phyloP scores from a whole-genome alignment of 1,139 yeast genomes.

The Kodamaea plutei region DNA sequence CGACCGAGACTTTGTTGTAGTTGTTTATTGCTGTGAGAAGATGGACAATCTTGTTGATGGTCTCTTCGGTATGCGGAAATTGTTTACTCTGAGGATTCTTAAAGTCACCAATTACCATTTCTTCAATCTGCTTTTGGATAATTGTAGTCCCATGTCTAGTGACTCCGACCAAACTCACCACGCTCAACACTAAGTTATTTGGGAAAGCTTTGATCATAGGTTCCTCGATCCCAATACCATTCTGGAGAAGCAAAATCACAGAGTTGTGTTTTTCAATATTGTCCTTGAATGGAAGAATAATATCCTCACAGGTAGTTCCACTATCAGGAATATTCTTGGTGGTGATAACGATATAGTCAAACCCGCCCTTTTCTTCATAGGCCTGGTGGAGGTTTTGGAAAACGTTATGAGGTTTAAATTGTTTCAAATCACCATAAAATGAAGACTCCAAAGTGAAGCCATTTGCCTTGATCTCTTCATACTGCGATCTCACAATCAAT shows the following conservation, averaged over 20 bases:
- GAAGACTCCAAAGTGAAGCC: constrained; percentile 62
- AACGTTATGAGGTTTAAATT: constrained; percentile 53
- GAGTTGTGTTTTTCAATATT: constrained; percentile 15
- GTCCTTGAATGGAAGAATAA: constrained; percentile 54
- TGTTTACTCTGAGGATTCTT: constrained; percentile 8
- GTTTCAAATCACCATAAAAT: constrained; percentile 52
- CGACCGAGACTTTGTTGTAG: constrained; percentile 40
- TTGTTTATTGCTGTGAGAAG: constrained; percentile 42
- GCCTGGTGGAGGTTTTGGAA: constrained; percentile 46
- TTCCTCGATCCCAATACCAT: constrained; percentile 70
- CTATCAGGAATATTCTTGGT: constrained; percentile 76
- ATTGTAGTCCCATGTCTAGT: constrained; percentile 54
- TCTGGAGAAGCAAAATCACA: constrained; percentile 41
- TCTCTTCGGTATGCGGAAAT: constrained; percentile 19
- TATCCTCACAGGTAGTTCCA: constrained; percentile 48
- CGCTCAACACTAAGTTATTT: constrained; percentile 55
- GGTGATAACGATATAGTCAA: constrained; percentile 63
- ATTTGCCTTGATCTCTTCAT: constrained; percentile 42
- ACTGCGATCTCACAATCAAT: constrained; percentile 63
- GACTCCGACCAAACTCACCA: constrained; percentile 66
- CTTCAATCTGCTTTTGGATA: constrained; percentile 51
- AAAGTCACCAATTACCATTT: constrained; percentile 54
- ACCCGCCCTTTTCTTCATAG: constrained; percentile 38
- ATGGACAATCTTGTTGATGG: constrained; percentile 39
- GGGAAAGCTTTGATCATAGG: constrained; percentile 59